A percentile compares a stretch with the other conserved stretches of the same genome.
phyloP scores from a whole-genome alignment of 331 rosid genomes.

The Rhamnella rubrinervis region DNA sequence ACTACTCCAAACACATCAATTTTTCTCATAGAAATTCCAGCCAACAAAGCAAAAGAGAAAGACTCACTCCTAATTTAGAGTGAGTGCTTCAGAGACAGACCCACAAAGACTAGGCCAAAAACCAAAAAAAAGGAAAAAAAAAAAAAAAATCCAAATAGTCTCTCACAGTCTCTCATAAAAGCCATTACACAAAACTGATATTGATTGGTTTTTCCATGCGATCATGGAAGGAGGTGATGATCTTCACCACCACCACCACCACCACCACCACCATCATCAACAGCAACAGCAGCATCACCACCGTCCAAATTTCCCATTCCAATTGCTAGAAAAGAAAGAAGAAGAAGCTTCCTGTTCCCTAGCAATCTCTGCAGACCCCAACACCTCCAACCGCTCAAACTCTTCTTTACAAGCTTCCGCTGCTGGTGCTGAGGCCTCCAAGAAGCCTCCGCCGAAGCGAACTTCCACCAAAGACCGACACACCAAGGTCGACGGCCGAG shows the following conservation, averaged over 20 bases:
- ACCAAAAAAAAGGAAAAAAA: not conserved
- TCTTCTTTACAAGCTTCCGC: conserved; percentile 9
- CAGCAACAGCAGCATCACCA: conserved; percentile 37
- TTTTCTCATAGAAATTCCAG: conserved; percentile 39
- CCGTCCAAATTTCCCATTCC: conserved; percentile 90
- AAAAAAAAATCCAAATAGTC: not conserved
- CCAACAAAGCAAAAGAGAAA: conserved; percentile 19
- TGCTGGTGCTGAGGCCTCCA: conserved; percentile 29
- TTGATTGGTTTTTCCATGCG: conserved; percentile 43
- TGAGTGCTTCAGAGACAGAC: conserved; percentile 14
- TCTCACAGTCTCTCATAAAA: conserved; percentile 18
- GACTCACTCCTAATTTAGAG: not conserved
- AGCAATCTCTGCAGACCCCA: conserved; percentile 50
- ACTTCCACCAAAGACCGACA: conserved; percentile 96
- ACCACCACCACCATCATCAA: conserved; percentile 36
- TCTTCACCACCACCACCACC: conserved; percentile 61
- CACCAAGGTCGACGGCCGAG: conserved; percentile 95
- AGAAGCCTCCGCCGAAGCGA: conserved; percentile 70
- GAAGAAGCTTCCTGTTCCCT: conserved; percentile 76
- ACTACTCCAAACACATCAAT: conserved; percentile 20
- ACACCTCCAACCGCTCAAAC: conserved; percentile 42
- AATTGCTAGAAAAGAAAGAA: conserved; percentile 85
- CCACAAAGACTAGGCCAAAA: conserved; percentile 15
- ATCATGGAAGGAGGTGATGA: conserved; percentile 98
- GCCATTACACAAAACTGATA: conserved; percentile 2